Conservation (phyloP, 495 filamentous ascomycete genomes). For the Umbilicaria muhlenbergii region DNA sequence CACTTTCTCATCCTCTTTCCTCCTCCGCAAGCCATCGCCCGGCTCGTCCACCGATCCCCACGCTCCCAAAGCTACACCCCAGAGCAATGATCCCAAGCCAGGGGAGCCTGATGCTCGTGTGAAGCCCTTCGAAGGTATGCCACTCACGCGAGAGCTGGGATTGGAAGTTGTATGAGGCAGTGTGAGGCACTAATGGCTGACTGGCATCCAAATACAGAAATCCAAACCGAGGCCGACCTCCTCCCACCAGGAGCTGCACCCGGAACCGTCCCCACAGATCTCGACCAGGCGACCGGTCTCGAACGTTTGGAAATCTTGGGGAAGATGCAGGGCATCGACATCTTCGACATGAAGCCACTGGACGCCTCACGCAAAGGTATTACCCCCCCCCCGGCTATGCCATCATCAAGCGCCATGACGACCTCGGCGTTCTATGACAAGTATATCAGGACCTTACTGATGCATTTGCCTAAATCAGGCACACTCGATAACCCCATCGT, state of each 20-base stretch:
- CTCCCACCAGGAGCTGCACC: constrained; percentile 61
- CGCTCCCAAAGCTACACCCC: constrained; percentile 4
- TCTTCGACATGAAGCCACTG: constrained; percentile 96
- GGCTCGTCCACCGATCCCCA: constrained; percentile 15
- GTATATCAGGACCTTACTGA: not conserved
- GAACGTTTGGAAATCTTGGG: constrained; percentile 97
- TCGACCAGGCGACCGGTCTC: constrained; percentile 89
- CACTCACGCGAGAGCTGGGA: constrained; percentile 13
- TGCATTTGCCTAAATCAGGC: constrained; percentile 31
- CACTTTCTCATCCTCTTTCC: constrained; percentile 25
- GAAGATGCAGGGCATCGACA: constrained; percentile 96
- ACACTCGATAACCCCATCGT: constrained; percentile 81
- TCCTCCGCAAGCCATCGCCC: constrained; percentile 10
- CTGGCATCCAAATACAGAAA: constrained; percentile 39
- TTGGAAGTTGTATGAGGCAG: not conserved
- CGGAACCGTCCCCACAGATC: constrained; percentile 80
- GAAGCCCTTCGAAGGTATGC: constrained; percentile 11
- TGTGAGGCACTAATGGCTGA: not conserved
- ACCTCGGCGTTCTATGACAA: not conserved
- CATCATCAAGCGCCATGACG: not conserved
- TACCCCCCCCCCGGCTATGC: constrained; percentile 6
- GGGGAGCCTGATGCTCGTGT: constrained; percentile 9
- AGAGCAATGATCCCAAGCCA: constrained; percentile 8
- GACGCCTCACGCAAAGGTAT: constrained; percentile 75
- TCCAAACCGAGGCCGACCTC: constrained; percentile 69